Evolutionary conservation across 371 early-diverging fungal genomes (phyloP).

Genomic region (Rhizopus arrhizus): DNA sequence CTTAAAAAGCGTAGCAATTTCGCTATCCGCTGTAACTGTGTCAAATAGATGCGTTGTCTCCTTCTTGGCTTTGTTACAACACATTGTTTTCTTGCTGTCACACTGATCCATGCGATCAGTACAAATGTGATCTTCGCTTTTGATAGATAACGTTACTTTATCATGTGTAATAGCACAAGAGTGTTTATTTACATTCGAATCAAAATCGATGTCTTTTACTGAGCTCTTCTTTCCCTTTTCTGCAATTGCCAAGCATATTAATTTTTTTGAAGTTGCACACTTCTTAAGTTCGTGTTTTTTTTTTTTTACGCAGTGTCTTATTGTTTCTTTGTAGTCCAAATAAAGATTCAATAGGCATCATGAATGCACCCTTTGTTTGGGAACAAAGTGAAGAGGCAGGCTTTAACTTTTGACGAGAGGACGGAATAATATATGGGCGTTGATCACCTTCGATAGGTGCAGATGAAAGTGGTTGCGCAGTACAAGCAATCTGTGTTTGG

Average conservation of each 20-base stretch:
- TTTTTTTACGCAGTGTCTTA: neutral
- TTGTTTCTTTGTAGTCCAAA: neutral
- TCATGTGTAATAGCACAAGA: too few species aligned
- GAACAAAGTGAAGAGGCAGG: constrained; percentile 9
- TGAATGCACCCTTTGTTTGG: constrained; percentile 12
- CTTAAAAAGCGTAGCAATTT: constrained; percentile 14
- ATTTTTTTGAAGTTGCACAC: constrained; percentile 11
- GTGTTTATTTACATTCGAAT: too few species aligned
- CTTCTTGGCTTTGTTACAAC: constrained; percentile 7
- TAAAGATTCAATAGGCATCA: constrained; percentile 2
- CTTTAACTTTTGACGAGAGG: neutral
- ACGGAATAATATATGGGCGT: neutral
- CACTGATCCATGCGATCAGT: neutral
- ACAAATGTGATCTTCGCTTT: neutral
- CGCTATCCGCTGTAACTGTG: constrained; percentile 18
- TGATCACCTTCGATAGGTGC: neutral
- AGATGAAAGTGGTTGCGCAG: neutral
- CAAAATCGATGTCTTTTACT: too few species aligned
- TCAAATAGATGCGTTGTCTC: constrained; percentile 28
- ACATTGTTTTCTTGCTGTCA: too few species aligned
- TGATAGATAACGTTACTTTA: too few species aligned
- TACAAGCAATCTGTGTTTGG: neutral
- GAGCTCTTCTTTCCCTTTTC: neutral
- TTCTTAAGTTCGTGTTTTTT: neutral
- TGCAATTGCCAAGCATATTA: neutral